These are phyloP conservation scores for Vitellaria paradoxa DNA, from an alignment of 179 eudicot genomes.

Conservation along the genomic window DNA sequence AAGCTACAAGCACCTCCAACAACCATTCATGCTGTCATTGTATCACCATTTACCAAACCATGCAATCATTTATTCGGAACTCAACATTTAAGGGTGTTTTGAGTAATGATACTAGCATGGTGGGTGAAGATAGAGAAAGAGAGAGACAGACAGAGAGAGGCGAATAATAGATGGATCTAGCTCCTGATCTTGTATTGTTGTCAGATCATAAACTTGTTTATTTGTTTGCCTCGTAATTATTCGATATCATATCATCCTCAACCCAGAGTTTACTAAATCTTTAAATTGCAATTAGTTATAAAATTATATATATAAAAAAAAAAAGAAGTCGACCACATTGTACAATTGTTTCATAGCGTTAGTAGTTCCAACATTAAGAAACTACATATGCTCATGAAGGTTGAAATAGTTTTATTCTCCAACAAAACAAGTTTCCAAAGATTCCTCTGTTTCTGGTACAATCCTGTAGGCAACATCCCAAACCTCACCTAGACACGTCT, in stretches of 20 bases:
- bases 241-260: not conserved
- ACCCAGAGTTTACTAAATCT: not conserved
- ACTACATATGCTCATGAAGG: too few species aligned
- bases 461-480: too few species aligned
- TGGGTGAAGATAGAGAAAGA: not conserved
- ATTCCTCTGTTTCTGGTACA: too few species aligned
- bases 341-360: not conserved
- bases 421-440: too few species aligned
- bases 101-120: not conserved
- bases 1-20: conserved; percentile 1
- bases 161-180: not conserved
- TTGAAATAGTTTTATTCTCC: too few species aligned
- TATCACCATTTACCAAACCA: not conserved
- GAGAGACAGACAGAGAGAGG: not conserved
- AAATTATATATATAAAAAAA: too few species aligned
- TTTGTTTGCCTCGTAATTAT: too few species aligned
- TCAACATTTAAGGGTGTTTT: not conserved
- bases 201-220: not conserved
- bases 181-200: not conserved
- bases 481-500: too few species aligned
- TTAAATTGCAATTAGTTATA: too few species aligned
- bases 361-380: too few species aligned
- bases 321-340: not conserved
- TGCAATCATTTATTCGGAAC: not conserved
- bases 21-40: not conserved